Evolutionary conservation across 331 rosid species (phyloP), one percentile per base, ranked within the genome.

Genomic region (Cydonia oblonga): DNA sequence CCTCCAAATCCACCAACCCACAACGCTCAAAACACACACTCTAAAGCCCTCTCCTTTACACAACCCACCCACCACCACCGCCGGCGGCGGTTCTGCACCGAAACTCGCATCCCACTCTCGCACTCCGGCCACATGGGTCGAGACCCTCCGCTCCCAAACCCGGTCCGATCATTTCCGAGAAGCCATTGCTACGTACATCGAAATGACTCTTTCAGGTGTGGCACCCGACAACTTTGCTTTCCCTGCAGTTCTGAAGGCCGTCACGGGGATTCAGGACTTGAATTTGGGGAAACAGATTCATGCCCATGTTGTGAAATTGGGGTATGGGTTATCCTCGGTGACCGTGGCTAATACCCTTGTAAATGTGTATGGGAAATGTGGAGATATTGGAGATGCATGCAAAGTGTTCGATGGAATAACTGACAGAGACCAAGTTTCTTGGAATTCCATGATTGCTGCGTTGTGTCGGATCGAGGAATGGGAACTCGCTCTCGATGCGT

Each of bases 161-260:
- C 87, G 85, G 25, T 84, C 87, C 84, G 28, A 82, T 56, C 79
- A 56, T 9, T 89, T 87, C 75, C 79, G 15, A 71, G 80, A 87
- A 29, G 89, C 98, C 84, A 81, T 93, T 58, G 68, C 72, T 66
- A 85, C 97, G 11, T 93, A 88, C 78, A 33, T 79, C 49, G 25
- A 77, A 63, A 90, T 90, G 91, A 53, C 77, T 68, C 32, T 40
- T 16, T 76, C 80, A 26, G 84, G 83, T 19, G 33, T 72, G 2
- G 25, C 72, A 1, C 97, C 92, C 16, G 97, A 93, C 86, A 88
- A 86, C 68, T 92, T 87, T 65, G 88, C 92, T 46, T 90, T 93
- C 82, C 98, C 98, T n/a, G 90, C 96, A 12, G 82, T 83, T 66
- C 86, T 93, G 2, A 93, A 89, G 70, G 83, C 97, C 29, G 80